These are phyloP conservation scores for Saturnispora mendoncae DNA, from an alignment of 805 yeast genomes.

Conservation along the genomic window DNA sequence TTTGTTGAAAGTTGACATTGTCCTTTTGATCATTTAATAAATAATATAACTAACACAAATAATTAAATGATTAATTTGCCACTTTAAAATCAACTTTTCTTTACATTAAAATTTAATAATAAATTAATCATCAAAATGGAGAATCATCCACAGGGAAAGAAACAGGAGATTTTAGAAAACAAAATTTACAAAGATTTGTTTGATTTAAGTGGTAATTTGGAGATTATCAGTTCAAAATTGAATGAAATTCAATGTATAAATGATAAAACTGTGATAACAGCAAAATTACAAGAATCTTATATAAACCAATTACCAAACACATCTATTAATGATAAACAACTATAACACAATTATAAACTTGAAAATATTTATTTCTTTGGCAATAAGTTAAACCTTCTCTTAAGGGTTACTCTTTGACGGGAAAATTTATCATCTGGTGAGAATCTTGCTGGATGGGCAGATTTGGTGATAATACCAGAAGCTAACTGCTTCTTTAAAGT, in stretches of 20 bases:
- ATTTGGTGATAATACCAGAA: conserved; percentile 90
- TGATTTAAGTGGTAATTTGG: background rate
- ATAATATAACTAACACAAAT: background rate
- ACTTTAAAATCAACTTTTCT: conserved; percentile 4
- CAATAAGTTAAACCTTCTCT: conserved; percentile 84
- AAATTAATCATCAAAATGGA: too few species aligned
- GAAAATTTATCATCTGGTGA: conserved; percentile 99
- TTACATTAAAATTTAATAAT: background rate
- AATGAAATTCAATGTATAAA: conserved; percentile 3
- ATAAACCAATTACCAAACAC: background rate
- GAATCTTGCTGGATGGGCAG: conserved; percentile 99
- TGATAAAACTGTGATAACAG: conserved; percentile 5
- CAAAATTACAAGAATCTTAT: conserved; percentile 6
- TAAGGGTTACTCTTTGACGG: conserved; percentile 95
- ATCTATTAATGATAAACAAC: background rate
- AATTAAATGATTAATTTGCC: conserved; percentile 1
- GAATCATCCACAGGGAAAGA: conserved; percentile 5
- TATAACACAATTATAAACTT: background rate
- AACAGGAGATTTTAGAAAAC: background rate
- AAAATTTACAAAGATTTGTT: conserved; percentile 1
- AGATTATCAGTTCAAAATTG: background rate
- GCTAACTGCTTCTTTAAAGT: conserved; percentile 78
- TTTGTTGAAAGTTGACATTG: conserved; percentile 14
- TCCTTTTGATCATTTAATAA: conserved; percentile 1
- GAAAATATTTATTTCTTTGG: conserved; percentile 43